Conservation (phyloP, 2,329 filamentous ascomycete species). For the Trichoderma brevicompactum region DNA sequence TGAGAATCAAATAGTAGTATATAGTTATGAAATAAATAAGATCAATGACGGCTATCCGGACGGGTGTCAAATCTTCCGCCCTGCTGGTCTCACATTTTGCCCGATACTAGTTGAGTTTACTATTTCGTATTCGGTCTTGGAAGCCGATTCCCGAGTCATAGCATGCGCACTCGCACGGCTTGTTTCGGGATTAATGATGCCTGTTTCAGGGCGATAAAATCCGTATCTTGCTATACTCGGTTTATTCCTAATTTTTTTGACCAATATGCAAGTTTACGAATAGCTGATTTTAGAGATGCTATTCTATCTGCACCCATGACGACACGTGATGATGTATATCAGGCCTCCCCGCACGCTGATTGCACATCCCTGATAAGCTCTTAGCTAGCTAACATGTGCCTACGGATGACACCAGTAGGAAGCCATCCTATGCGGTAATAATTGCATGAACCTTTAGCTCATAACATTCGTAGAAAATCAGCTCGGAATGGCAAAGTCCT, state of each 20-base stretch:
- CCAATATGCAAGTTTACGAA: not conserved
- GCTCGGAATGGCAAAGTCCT: constrained; percentile 3
- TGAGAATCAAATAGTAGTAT: not conserved
- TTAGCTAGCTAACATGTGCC: not conserved
- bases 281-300: not conserved
- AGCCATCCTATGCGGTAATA: not conserved
- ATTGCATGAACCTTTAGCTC: not conserved
- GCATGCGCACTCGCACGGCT: not conserved
- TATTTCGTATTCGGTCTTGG: not conserved
- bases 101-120: not conserved
- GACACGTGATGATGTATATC: constrained; percentile 24
- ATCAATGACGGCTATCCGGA: not conserved
- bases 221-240: no score
- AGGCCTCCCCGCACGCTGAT: constrained; percentile 12
- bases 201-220: not conserved
- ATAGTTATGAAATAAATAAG: not conserved
- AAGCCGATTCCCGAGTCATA: constrained; percentile 3
- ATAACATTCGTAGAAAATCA: not conserved
- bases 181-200: no score
- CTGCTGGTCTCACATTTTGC: not conserved
- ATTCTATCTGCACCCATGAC: not conserved
- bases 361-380: constrained; percentile 13
- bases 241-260: not conserved
- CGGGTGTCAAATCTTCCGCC: not conserved
- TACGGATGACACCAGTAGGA: no score